These are phyloP conservation scores for Penicillium lagena DNA, from an alignment of 495 filamentous ascomycete species.

Conservation along the genomic window DNA sequence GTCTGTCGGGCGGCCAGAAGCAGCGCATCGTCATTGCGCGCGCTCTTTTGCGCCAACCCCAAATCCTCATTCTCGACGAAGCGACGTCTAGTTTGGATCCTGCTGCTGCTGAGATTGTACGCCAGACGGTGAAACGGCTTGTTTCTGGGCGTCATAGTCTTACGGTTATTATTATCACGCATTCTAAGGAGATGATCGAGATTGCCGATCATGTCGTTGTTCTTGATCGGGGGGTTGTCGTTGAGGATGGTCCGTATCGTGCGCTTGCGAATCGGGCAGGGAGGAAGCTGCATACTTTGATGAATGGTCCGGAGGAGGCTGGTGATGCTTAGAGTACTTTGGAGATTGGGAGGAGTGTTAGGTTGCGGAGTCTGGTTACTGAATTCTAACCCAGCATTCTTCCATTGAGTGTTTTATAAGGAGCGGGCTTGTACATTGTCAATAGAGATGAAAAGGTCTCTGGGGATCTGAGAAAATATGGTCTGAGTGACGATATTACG, in stretches of 20 bases:
- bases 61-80: constrained; percentile 78
- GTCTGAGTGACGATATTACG: too few relatives aligned
- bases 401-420: too few relatives aligned
- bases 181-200: constrained; percentile 75
- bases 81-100: constrained; percentile 77
- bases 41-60: constrained; percentile 63
- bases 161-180: constrained; percentile 67
- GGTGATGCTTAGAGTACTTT: not conserved
- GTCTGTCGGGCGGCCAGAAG: constrained; percentile 76
- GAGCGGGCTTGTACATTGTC: too few relatives aligned
- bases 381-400: too few relatives aligned
- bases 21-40: constrained; percentile 79
- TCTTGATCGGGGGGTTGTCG: constrained; percentile 58
- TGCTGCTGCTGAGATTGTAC: constrained; percentile 58
- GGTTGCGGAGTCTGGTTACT: too few relatives aligned
- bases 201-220: constrained; percentile 66
- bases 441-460: too few relatives aligned
- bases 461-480: too few relatives aligned
- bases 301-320: constrained; percentile 17
- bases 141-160: constrained; percentile 25
- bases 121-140: constrained; percentile 52
- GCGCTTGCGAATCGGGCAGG: constrained; percentile 37
- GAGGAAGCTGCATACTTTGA: constrained; percentile 32
- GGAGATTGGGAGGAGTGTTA: too few relatives aligned
- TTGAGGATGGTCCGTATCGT: constrained; percentile 59